Base-by-base conservation (phyloP, 805 yeast species). In the Ascoidea rubescens region DNA sequence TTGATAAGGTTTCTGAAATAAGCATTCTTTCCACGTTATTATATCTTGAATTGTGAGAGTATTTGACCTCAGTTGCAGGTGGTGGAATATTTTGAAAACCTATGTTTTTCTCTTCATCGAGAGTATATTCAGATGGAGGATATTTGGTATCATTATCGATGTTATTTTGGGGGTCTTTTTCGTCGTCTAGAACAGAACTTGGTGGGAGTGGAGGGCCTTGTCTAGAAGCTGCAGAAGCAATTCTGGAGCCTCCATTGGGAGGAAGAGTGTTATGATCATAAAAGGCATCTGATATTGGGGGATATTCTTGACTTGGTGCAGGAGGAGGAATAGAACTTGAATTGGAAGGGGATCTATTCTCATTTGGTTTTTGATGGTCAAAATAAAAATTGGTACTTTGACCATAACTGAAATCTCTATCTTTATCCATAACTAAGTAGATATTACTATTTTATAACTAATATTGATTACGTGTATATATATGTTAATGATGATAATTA, bases 1-100 rank as follows among this genome's bases (percentile, higher is more conserved):
- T 37, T 33, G 47, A 47, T 4, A 54, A 45, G 12, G 48, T 42
- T 48, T 52, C 47, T 8, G 42, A 16, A 32, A 54, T 43, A 12
- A 54, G 52, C 51, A 46, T 45, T 31, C n/a, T 33, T 21, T 8
- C n/a, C 21, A 48, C 49, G 14, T 33, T 48, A 48, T 37, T 37
- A 10, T 14, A 10, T 37, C 14, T 10, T 10, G 8, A 14, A 37
- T 37, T 37, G 8, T 37, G 43, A 37, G 8, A 8, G 8, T 8
- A 14, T 37, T 14, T 14, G 14, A 10, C 14, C 43, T 10, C 14
- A 37, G 8, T 37, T 10, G 14, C 14, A 37, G 14, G 14, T 37
- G 8, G 43, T 10, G 8, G 8, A 37, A 37, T 10, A 4, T 37
- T 37, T 37, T 8, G 14, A 37, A 37, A 37, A 10, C 43, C 43